Base-by-base conservation (phyloP, 495 filamentous ascomycete genomes). In the Penicillium chermesinum region DNA sequence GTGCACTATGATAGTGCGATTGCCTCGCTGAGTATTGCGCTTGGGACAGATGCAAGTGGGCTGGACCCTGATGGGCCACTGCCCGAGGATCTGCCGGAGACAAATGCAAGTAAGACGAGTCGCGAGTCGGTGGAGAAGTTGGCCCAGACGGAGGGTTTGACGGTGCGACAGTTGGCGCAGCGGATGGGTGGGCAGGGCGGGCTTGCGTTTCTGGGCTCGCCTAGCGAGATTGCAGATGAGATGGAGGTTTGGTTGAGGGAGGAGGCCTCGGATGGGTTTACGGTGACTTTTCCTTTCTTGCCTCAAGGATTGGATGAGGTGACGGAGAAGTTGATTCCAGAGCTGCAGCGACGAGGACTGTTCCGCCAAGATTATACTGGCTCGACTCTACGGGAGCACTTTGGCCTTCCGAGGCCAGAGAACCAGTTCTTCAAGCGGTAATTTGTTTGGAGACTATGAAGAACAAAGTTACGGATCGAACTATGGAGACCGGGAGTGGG, bases 1-100 rank as follows among this genome's bases (percentile, higher is more conserved):
- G 77, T 80, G 9, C 72, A 80, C 49, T 78, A 79, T 27, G 76
- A 81, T 22, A 79, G 72, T 56, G 66, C 70, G 9, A 74, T 81
- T 55, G 75, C 75, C n/a, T 77, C 74, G 8, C 56, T 81, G 36
- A 77, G 73, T 2, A 64, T 78, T 19, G 48, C 59, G 3, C 63
- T 81, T 5, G 76, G 76, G 2, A 59, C 45, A 2, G 76, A 81
- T 59, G 73, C 61, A 9, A 63, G 70, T 8, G 54, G 44, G 0
- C 67, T 81, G 33, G 74, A 79, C 20, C 74, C 74, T 0, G 75
- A 80, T 38, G 64, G 51, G 1, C 69, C 69, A 0, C 54, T 80
- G 17, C 77, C 76, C n/a, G 50, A 52, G 0, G 70, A 76, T 12
- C 46, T 79, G 14, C 72, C 72, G 0, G 72, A 78, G 50, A 76